Evolutionary conservation across 2,329 filamentous ascomycete species (phyloP), one percentile per base, ranked within the genome.

Genomic region (Knoxdaviesia capensis): DNA sequence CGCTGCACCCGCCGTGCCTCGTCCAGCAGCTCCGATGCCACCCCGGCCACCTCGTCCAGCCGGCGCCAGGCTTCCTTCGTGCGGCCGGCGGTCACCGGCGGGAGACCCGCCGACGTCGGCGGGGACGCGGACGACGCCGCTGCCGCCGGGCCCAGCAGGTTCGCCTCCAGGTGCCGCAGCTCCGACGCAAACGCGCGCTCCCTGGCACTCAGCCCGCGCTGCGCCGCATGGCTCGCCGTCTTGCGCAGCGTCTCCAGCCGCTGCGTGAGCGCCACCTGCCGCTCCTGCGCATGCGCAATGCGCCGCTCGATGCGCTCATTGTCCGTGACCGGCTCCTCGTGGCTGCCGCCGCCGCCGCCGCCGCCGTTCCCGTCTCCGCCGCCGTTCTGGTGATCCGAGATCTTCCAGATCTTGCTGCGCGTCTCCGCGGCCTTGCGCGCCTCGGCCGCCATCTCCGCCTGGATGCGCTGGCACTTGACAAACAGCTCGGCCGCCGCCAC

Each of bases 401-500:
- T 20, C 36, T 64, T 64, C 48, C 86, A 79, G 31, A 86, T 73
- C 49, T 73, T 72, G 35, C 65, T 62, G 52, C 73, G 74, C 36
- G 83, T 68, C 50, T 80, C 71, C 42, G 74, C 71, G 31, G 73
- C 76, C 49, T 77, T 74, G 46, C 60, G 61, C 29, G 86, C 68
- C 53, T 87, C 80, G 46, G 76, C 71, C 47, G 63, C 65, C 36
- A 86, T 65, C 52, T 86, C 80, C 11, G 65, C 62, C 50, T 79
- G 75, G 30, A 87, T 64, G 38, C 74, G 66, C 49, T 80, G 70
- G 46, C 80, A 83, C 43, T 76, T 69, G 30, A 76, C 66, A 59
- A 86, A 87, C 5, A 87, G 63, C 50, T 85, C 79, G 1, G 80
- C 72, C 1, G 78, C 80, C 1, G 78, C 80, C 37, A 71, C 61